Percentiles rank a stretch among this genome's conserved stretches.
These are phyloP conservation scores for Lactarius indigo DNA, from an alignment of 768 basidiomycete species.

Conservation along the genomic window DNA sequence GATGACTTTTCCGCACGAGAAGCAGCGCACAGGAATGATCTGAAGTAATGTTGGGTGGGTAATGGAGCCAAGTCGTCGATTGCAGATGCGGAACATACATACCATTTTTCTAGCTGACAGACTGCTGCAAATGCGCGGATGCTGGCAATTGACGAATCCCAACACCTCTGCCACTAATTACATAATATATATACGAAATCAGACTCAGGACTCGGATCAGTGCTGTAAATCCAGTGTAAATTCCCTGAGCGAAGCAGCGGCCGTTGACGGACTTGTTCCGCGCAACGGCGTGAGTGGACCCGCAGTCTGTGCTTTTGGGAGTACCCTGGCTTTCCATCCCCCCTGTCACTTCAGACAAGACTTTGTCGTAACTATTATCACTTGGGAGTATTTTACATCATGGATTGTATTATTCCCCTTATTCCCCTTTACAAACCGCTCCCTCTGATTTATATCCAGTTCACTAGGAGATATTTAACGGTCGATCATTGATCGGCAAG, in stretches of 20 bases:
- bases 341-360: background rate
- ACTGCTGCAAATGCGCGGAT: background rate
- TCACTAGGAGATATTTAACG: background rate
- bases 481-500: background rate
- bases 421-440: too few relatives aligned
- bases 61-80: background rate
- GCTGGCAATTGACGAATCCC: too few relatives aligned
- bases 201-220: too few relatives aligned
- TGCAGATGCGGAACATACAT: background rate
- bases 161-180: background rate
- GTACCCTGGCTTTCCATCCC: background rate
- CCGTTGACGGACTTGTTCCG: too few relatives aligned
- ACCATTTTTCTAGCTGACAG: background rate
- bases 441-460: background rate
- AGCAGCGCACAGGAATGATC: conserved; percentile 97
- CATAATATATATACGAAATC: background rate
- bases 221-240: too few relatives aligned
- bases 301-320: background rate
- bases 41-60: conserved; percentile 32
- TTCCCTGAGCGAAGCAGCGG: too few relatives aligned
- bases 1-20: conserved; percentile 95
- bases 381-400: too few relatives aligned
- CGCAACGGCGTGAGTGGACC: too few relatives aligned
- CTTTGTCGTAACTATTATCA: background rate
- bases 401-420: too few relatives aligned